These are phyloP conservation scores for Magnolia officinalis DNA, from an alignment of 164 flowering plant species.

Conservation along the genomic window DNA sequence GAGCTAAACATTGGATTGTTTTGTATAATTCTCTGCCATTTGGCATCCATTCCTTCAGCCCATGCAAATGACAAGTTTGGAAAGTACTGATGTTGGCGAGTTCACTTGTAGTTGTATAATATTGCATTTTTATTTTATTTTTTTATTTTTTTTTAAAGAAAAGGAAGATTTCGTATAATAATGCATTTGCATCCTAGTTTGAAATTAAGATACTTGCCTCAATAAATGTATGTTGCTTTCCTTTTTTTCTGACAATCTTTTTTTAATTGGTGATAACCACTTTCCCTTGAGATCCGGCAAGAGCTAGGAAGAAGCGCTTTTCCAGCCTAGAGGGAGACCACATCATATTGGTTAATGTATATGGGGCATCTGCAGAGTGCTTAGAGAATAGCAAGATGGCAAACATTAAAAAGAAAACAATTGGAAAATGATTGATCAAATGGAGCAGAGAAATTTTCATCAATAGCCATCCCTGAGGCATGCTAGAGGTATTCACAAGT, in stretches of 20 bases:
- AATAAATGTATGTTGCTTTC: no score
- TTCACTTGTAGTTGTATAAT: no score
- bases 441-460: slow-evolving; percentile 94
- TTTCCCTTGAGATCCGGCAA: slow-evolving; percentile 40
- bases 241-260: neutral
- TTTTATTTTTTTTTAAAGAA: no score
- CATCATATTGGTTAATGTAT: slow-evolving; percentile 72
- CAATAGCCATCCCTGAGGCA: slow-evolving; percentile 72
- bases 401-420: slow-evolving; percentile 36
- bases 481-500: slow-evolving; percentile 91
- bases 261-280: neutral
- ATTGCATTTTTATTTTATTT: no score
- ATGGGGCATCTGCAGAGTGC: slow-evolving; percentile 59
- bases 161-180: no score
- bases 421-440: slow-evolving; percentile 57
- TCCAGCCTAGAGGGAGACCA: slow-evolving; percentile 85
- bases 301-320: slow-evolving; percentile 60
- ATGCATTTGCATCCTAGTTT: no score
- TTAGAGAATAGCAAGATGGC: slow-evolving; percentile 50
- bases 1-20: slow-evolving; percentile 37
- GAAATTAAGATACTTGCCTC: no score
- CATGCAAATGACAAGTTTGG: no score
- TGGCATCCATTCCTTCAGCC: no score
- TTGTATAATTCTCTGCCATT: no score
- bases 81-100: no score